phyloP scores from a whole-genome alignment of 768 basidiomycete species.

The Suillus luteus region DNA sequence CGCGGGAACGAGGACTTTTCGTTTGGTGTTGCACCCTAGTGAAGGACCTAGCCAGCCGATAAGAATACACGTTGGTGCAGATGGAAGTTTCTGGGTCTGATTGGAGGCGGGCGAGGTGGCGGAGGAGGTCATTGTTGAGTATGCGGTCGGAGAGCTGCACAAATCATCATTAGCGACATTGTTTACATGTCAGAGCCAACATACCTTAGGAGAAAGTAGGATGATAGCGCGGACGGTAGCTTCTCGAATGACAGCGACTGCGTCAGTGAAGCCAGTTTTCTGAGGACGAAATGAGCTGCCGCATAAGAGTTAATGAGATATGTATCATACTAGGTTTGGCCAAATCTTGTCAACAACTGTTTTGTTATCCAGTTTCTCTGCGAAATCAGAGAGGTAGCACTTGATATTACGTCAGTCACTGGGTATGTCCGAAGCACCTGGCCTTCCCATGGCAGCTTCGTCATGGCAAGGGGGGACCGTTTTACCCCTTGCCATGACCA shows the following conservation, averaged over 20 bases:
- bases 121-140: conserved; percentile 94
- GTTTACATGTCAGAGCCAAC: conserved; percentile 31
- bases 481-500: no score
- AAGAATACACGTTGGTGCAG: conserved; percentile 95
- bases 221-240: no score
- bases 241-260: conserved; percentile 56
- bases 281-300: conserved; percentile 29
- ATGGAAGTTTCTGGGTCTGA: conserved; percentile 92
- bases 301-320: neutral
- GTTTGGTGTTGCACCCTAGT: conserved; percentile 85
- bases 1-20: conserved; percentile 96
- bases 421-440: no score
- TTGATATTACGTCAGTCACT: no score
- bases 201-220: no score
- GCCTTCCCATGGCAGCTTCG: no score
- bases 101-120: conserved; percentile 90
- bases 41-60: conserved; percentile 90
- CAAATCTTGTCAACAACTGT: conserved; percentile 87
- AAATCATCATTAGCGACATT: conserved; percentile 7
- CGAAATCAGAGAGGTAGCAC: conserved; percentile 64
- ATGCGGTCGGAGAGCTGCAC: conserved; percentile 83
- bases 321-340: conserved; percentile 75
- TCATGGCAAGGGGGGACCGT: no score
- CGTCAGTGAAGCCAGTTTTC: conserved; percentile 97
- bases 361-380: conserved; percentile 84